Percentiles rank a stretch among this genome's conserved stretches.
Conservation (phyloP, 2,329 filamentous ascomycete genomes). For the Ophiostoma angusticollis region DNA sequence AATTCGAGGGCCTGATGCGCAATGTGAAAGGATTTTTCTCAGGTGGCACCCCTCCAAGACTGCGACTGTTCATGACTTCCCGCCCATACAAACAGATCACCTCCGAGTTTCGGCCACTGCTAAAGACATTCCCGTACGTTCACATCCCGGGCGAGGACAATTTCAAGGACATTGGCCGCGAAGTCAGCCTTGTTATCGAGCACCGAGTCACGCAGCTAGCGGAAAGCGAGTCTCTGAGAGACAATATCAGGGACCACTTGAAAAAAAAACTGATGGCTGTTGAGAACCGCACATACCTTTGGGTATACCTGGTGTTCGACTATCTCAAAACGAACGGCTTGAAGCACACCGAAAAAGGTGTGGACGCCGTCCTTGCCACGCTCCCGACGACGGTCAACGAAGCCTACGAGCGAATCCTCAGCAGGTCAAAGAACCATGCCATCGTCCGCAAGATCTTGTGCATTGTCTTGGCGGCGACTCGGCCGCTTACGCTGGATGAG, state of each 20-base stretch:
- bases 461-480: slow-evolving; percentile 18
- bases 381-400: slow-evolving; percentile 16
- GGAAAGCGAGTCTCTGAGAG: background rate
- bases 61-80: slow-evolving; percentile 7
- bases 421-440: slow-evolving; percentile 8
- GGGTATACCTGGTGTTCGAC: slow-evolving; percentile 24
- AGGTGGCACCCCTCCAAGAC: background rate
- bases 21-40: background rate
- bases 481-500: slow-evolving; percentile 18
- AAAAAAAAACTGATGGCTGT: slow-evolving; percentile 11
- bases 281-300: slow-evolving; percentile 25
- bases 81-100: slow-evolving; percentile 8
- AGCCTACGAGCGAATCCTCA: slow-evolving; percentile 14
- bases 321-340: background rate
- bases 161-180: slow-evolving; percentile 5
- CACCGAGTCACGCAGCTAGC: slow-evolving; percentile 1
- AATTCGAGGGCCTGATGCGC: background rate
- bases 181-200: slow-evolving; percentile 6
- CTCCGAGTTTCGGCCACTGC: slow-evolving; percentile 3
- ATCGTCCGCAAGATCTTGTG: slow-evolving; percentile 14
- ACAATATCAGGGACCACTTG: slow-evolving; percentile 10
- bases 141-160: slow-evolving; percentile 8
- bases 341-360: slow-evolving; percentile 9
- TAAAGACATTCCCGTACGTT: slow-evolving; percentile 1
- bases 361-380: slow-evolving; percentile 11